phyloP scores from a whole-genome alignment of 2,329 filamentous ascomycete species.

The Ascochyta clinopodiicola region DNA sequence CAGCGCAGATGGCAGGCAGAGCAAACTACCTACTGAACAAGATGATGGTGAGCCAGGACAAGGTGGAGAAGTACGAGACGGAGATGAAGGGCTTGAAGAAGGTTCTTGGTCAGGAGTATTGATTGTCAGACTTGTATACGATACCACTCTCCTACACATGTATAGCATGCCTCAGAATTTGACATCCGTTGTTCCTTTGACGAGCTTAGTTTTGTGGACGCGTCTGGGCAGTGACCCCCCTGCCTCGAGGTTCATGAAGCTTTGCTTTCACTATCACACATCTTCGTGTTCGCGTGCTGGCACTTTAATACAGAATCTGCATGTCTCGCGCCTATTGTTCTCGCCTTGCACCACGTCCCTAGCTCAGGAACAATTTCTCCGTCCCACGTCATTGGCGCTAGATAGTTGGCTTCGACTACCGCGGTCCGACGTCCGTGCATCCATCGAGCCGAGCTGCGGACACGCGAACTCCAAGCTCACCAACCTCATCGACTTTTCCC shows the following conservation, averaged over 20 bases:
- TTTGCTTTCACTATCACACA: neutral
- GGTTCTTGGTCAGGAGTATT: conserved; percentile 63
- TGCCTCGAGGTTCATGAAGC: neutral
- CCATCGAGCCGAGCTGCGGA: conserved; percentile 20
- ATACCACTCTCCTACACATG: conserved; percentile 6
- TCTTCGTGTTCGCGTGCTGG: neutral
- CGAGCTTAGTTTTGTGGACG: neutral
- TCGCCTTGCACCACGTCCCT: conserved; percentile 1
- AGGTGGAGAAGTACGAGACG: conserved; percentile 74
- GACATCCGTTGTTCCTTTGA: neutral
- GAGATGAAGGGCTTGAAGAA: conserved; percentile 77
- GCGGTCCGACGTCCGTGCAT: conserved; percentile 13
- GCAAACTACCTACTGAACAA: conserved; percentile 77
- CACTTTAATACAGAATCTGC: no score
- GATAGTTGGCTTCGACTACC: neutral
- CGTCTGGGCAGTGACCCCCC: neutral
- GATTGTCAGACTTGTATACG: conserved; percentile 1
- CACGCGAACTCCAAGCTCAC: conserved; percentile 18
- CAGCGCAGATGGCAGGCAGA: conserved; percentile 69
- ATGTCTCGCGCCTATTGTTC: neutral
- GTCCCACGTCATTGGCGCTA: conserved; percentile 22
- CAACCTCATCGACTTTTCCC: conserved; percentile 22
- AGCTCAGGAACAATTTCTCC: conserved; percentile 16
- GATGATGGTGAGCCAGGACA: conserved; percentile 74
- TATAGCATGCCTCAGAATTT: conserved; percentile 1